Evolutionary conservation across 1,139 yeast genomes (phyloP), one percentile per base, ranked within the genome.

Genomic region (Geotrichum aggregatum): DNA sequence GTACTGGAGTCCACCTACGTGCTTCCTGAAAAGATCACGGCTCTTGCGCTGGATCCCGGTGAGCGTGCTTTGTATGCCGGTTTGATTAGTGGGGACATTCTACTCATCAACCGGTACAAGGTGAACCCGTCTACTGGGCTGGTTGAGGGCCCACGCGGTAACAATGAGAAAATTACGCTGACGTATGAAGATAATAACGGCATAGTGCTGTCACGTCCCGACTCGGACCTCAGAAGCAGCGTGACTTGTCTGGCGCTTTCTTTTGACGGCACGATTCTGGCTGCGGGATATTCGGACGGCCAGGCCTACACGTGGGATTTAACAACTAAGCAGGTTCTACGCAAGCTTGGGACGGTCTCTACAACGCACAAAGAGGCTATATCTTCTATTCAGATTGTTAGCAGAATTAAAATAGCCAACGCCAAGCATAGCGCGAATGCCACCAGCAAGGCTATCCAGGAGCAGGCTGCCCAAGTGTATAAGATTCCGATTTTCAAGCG

Each of bases 61-160:
- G 88, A 83, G 61, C 75, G 98, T 59, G 77, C 82, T 1, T 57
- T 86, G 0, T 92, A 86, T 65, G 80, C 78, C 2, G 98, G 96
- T 1, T 69, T 84, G 31, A 63, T 69, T 1, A 76, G 80, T 56
- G 97, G 97, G 13, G 63, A 69, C 18, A 77, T 87, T 40, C 73
- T 84, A 59, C 67, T 72, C 22, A 74, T 87, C 11, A 78, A 83
- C 14, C 66, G 87, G 52, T 87, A 80, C 67, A 68, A 68, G 21
- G 71, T 78, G 36, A 74, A 76, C 56, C 65, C 69, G 1, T 66
- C 69, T 1, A 73, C 75, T 3, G 77, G 82, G 30, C 68, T 79
- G 56, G 62, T 70, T 16, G 72, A 73, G 10, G 77, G 87, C 0
- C 77, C 84, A 44, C 80, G 81, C 7, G 84, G 81, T 46, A 87